Conservation (phyloP, 2,329 filamentous ascomycete species). For the Aspergillus caelatus region DNA sequence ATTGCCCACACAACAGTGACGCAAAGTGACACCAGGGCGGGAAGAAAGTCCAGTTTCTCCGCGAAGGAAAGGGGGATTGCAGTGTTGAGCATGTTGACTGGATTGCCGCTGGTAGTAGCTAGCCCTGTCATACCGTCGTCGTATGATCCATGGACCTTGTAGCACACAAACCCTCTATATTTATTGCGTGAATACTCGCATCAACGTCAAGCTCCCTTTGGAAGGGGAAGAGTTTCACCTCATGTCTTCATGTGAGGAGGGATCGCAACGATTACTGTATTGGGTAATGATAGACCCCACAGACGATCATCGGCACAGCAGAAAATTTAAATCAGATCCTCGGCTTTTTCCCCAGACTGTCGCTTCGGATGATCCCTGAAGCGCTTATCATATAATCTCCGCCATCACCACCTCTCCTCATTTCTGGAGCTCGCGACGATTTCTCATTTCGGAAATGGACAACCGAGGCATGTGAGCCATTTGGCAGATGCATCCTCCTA, state of each 20-base stretch:
- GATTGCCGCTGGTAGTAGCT: neutral
- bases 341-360: constrained; percentile 2
- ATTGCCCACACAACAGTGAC: constrained; percentile 32
- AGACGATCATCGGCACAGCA: neutral
- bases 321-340: neutral
- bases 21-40: constrained; percentile 32
- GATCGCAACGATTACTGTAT: constrained; percentile 24
- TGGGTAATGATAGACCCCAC: constrained; percentile 15
- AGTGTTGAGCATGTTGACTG: constrained; percentile 20
- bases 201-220: neutral
- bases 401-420: neutral
- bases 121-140: neutral
- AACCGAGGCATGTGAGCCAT: constrained; percentile 29
- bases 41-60: constrained; percentile 38
- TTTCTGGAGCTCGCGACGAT: constrained; percentile 9
- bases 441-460: constrained; percentile 14
- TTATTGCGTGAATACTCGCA: neutral
- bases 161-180: neutral
- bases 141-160: neutral
- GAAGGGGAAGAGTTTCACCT: neutral
- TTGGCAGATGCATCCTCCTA: neutral
- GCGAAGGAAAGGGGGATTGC: constrained; percentile 28
- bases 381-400: neutral
- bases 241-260: constrained; percentile 4
- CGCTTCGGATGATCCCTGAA: neutral